phyloP scores from a whole-genome alignment of 495 filamentous ascomycete species.

The Talaromyces nanjingensis region DNA sequence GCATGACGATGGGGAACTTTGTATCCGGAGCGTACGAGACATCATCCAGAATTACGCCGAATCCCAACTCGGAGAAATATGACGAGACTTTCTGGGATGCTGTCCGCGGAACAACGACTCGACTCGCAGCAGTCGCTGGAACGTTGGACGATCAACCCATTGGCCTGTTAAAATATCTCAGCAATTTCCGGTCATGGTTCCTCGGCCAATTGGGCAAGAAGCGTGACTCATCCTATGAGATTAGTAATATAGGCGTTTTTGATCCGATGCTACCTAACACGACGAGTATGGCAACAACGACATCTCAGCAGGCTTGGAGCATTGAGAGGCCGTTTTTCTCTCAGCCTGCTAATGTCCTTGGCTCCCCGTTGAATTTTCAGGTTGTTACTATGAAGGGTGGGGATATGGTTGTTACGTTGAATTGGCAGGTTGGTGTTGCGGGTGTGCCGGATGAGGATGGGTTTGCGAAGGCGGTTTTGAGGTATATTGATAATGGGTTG shows the following conservation, averaged over 20 bases:
- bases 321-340: slow-evolving; percentile 15
- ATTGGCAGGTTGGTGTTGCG: slow-evolving; percentile 16
- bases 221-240: slow-evolving; percentile 17
- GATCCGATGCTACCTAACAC: slow-evolving; percentile 5
- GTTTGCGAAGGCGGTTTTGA: slow-evolving; percentile 9
- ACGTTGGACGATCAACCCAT: slow-evolving; percentile 16
- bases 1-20: slow-evolving; percentile 12
- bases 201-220: slow-evolving; percentile 11
- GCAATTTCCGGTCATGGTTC: slow-evolving; percentile 12
- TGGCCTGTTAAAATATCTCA: slow-evolving; percentile 13
- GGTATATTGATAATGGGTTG: neutral
- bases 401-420: slow-evolving; percentile 18
- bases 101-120: slow-evolving; percentile 11
- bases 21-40: slow-evolving; percentile 11
- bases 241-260: slow-evolving; percentile 16
- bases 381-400: slow-evolving; percentile 12
- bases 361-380: slow-evolving; percentile 13
- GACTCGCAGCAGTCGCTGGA: slow-evolving; percentile 10
- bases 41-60: neutral
- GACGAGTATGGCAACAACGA: neutral
- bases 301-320: slow-evolving; percentile 1
- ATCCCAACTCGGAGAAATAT: neutral
- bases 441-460: slow-evolving; percentile 12
- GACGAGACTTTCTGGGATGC: slow-evolving; percentile 12
- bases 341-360: slow-evolving; percentile 15